phyloP scores from a whole-genome alignment of 2,329 filamentous ascomycete genomes.

The Cladorrhinum sp. region DNA sequence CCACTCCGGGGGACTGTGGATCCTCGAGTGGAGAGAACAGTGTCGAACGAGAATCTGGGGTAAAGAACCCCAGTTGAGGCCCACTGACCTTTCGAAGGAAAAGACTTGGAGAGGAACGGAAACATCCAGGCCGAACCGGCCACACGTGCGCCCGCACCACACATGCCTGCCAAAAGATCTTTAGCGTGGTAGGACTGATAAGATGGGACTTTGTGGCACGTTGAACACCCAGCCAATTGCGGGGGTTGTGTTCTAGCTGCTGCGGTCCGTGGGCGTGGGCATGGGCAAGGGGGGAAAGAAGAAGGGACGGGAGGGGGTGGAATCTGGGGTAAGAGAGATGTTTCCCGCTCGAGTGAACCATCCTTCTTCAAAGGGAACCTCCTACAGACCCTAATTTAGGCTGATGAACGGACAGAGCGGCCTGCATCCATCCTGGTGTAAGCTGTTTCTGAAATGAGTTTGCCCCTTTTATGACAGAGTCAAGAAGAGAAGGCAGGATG shows the following conservation, averaged over 20 bases:
- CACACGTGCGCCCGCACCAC: background rate
- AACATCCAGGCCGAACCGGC: slow-evolving; percentile 15
- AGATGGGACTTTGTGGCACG: slow-evolving; percentile 5
- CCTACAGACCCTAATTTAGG: slow-evolving; percentile 17
- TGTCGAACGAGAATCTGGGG: slow-evolving; percentile 23
- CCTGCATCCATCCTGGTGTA: background rate
- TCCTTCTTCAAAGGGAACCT: background rate
- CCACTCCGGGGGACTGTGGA: slow-evolving; percentile 5
- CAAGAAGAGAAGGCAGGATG: background rate
- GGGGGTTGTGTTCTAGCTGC: slow-evolving; percentile 7
- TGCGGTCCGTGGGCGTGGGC: background rate
- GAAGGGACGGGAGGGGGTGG: background rate
- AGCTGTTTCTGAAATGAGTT: background rate
- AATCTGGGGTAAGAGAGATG: slow-evolving; percentile 1
- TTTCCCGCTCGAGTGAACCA: slow-evolving; percentile 6
- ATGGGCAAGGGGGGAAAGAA: background rate
- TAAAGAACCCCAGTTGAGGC: slow-evolving; percentile 10
- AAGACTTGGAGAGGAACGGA: slow-evolving; percentile 3
- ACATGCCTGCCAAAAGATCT: background rate
- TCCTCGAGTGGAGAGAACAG: background rate
- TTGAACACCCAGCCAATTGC: background rate
- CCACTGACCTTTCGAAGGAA: slow-evolving; percentile 2
- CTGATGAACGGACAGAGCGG: slow-evolving; percentile 16
- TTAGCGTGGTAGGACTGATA: slow-evolving; percentile 14
- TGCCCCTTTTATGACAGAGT: background rate